These are phyloP conservation scores for Peribolospora kevripleyi DNA, from an alignment of 768 basidiomycete species.

Conservation along the genomic window DNA sequence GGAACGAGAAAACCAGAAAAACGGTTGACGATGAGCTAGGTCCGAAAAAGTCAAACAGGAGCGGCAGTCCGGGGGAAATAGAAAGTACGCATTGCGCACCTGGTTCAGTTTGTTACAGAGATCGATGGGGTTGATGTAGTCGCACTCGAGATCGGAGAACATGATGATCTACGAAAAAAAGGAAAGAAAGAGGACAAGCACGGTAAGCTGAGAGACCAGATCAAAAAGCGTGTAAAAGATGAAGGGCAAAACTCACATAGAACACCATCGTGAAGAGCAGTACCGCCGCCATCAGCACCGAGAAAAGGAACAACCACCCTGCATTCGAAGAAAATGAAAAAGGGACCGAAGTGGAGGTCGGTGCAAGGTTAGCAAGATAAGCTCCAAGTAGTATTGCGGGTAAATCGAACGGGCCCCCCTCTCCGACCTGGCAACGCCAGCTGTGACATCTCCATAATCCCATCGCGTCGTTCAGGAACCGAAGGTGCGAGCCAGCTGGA, in stretches of 20 bases:
- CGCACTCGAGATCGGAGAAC: slow-evolving; percentile 98
- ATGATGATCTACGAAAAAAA: slow-evolving; percentile 59
- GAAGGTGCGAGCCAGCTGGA: too few relatives aligned
- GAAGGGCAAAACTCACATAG: slow-evolving; percentile 42
- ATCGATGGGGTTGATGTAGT: slow-evolving; percentile 99
- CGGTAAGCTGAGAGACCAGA: not conserved
- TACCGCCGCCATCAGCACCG: slow-evolving; percentile 82
- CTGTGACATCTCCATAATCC: too few relatives aligned
- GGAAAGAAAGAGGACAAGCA: not conserved
- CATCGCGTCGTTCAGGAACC: too few relatives aligned
- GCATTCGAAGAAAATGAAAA: too few relatives aligned
- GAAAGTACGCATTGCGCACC: slow-evolving; percentile 26
- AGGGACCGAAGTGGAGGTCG: too few relatives aligned
- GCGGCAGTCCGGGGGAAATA: not conserved
- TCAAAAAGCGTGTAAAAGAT: not conserved
- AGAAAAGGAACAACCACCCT: slow-evolving; percentile 76
- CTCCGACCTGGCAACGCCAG: too few relatives aligned
- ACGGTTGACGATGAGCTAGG: not conserved
- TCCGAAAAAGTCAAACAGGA: not conserved
- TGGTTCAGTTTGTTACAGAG: slow-evolving; percentile 98
- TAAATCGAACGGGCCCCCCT: too few relatives aligned
- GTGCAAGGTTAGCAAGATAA: too few relatives aligned
- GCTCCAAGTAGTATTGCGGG: too few relatives aligned
- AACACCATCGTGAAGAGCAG: slow-evolving; percentile 97
- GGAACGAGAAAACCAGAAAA: not conserved